Evolutionary conservation across 139 green algal species (phyloP), one percentile per base, ranked within the genome.

Genomic region (Picochlorum costavermella): DNA sequence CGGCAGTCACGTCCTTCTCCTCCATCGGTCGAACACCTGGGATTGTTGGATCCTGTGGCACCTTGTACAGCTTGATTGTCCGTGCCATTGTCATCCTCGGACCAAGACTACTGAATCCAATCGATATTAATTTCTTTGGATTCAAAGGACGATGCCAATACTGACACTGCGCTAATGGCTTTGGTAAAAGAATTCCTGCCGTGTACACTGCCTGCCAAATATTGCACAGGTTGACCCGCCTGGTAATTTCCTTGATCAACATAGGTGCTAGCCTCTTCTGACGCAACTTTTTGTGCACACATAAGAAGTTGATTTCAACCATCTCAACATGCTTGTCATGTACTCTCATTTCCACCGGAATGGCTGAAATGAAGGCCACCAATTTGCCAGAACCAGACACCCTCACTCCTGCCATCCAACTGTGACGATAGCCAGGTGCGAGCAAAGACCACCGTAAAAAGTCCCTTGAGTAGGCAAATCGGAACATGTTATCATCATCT

Each of bases 281-380:
- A 14, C 93, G 81, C 49, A 98, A 85, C 81, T 97, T 97, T 76
- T 99, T 99, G 82, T 97, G 90, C 44, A 99, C 86, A 74, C 93
- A 99, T 51, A 99, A 75, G 68, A 98, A 98, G 84, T 99, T 98
- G 74, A 99, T 97, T 74, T 99, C 93, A 48, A 93, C 92, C 75
- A 94, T 85, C 55, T 30, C 23, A 11, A 94, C 60, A 36, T 60
- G 46, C 26, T 64, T 57, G 33, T 44, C 56, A 23, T 53, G 23
- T 13, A 45, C 64, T n/a, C 30, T 11, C n/a, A 90, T 64, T 56
- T 64, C 63, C 6, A 72, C 82, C 3, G 89, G 89, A 13, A 95
- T 83, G 31, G 74, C 91, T 1, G 75, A 89, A 65, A 98, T 98
- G 84, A 98, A 97, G n/a, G 84, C 91, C 33, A 98, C 81, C 8